phyloP scores from a whole-genome alignment of 768 basidiomycete species.

The Mycena floridula region DNA sequence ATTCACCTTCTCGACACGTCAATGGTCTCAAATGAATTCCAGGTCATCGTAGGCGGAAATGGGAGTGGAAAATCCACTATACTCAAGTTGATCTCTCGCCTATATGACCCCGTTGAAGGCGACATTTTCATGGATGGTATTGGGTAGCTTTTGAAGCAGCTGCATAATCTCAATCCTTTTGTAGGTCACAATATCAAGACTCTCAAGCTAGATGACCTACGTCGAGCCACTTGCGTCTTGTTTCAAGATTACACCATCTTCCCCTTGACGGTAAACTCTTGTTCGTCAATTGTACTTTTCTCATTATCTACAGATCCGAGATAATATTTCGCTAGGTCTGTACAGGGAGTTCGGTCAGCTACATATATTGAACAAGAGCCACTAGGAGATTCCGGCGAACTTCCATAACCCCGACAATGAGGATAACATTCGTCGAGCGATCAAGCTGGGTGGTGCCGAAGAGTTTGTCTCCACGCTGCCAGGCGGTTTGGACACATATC shows the following conservation, averaged over 20 bases:
- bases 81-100: slow-evolving; percentile 62
- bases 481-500: slow-evolving; percentile 63
- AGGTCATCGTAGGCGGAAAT: slow-evolving; percentile 77
- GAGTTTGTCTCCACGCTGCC: slow-evolving; percentile 58
- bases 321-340: slow-evolving; percentile 76
- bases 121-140: slow-evolving; percentile 63
- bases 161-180: too few species aligned
- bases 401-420: slow-evolving; percentile 60
- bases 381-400: too few species aligned
- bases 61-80: slow-evolving; percentile 81
- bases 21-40: not conserved
- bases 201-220: slow-evolving; percentile 53
- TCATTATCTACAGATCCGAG: slow-evolving; percentile 39
- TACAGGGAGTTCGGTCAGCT: too few species aligned
- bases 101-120: slow-evolving; percentile 68
- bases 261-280: slow-evolving; percentile 54
- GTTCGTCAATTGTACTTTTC: not conserved
- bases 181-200: slow-evolving; percentile 56
- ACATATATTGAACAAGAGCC: too few species aligned
- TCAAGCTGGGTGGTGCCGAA: slow-evolving; percentile 63
- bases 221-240: slow-evolving; percentile 64
- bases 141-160: too few species aligned
- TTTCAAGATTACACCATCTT: slow-evolving; percentile 83
- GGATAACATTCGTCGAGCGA: slow-evolving; percentile 55
- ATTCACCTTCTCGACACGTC: not conserved